Base-by-base conservation (phyloP, 208 protist genomes). In the Trypanosoma caninum region DNA sequence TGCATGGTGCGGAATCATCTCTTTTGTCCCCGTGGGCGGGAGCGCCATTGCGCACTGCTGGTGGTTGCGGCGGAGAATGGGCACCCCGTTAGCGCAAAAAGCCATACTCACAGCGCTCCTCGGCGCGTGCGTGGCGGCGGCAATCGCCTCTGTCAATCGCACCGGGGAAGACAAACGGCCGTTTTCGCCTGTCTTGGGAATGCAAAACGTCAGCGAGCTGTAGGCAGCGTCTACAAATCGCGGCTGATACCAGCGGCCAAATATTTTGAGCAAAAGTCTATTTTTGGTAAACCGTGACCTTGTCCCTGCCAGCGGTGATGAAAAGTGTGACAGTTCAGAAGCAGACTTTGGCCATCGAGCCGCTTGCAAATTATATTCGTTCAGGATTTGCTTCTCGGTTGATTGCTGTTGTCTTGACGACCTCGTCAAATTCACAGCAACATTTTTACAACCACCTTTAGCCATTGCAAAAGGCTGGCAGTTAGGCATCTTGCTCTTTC, bases 1-100 rank as follows among this genome's bases (percentile, higher is more conserved):
- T 41, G 70, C 86, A 52, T 93, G 86, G 56, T 93, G 81, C 18
- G 82, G 77, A 30, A 93, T 58, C 38, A 85, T 59, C 57, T n/a
- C 40, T 33, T 7, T 55, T 22, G 23, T 14, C 16, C 20, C 35
- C 0, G 1, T 11, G n/a, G 33, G 42, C 22, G 40, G 41, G 8
- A 69, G 14, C 38, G 22, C 27, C 9, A 30, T 50, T 2, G 16
- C 25, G 48, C 40, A 51, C 2, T 52, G 23, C 20, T 65, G 51
- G 64, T 93, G 86, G 57, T 93, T 87, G 51, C 75, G 76, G 2
- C 30, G 45, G 31, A 89, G 62, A n/a, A 89, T 67, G 23, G 86
- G 82, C 14, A 77, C 41, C n/a, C 76, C 42, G 60, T 85, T 93
- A 6, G 82, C 76, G 23, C 84, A 58, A 30, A 89, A 93, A 20